Percentiles rank a stretch among this genome's conserved stretches.
Evolutionary conservation across 2,329 filamentous ascomycete species (phyloP).

Genomic region (Alternaria conjuncta): DNA sequence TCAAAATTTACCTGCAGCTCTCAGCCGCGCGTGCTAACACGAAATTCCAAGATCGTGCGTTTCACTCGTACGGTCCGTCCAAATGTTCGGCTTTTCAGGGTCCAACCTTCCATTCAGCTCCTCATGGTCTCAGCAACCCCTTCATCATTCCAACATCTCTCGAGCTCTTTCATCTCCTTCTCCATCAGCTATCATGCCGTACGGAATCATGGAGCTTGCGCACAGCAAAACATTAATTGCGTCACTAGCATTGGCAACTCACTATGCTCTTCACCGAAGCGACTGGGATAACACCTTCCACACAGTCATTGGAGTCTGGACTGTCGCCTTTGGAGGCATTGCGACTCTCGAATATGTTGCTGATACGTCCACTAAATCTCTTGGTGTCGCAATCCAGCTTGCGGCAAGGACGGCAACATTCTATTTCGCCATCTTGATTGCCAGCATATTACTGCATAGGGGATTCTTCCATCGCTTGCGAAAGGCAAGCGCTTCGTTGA

Average conservation of each 20-base stretch:
- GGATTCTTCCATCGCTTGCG: conserved; percentile 50
- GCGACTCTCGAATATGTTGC: conserved; percentile 24
- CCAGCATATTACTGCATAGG: conserved; percentile 51
- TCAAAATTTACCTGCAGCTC: not conserved
- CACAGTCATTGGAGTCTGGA: conserved; percentile 21
- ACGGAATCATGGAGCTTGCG: conserved; percentile 14
- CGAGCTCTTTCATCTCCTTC: not conserved
- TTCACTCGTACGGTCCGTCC: not conserved
- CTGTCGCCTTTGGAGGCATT: conserved; percentile 21
- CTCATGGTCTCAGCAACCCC: not conserved
- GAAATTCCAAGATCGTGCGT: not conserved
- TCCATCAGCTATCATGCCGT: not conserved
- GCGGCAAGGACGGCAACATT: conserved; percentile 17
- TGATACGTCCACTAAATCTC: conserved; percentile 12
- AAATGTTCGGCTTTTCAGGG: not conserved
- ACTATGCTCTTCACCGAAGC: conserved; percentile 27
- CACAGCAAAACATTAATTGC: conserved; percentile 28
- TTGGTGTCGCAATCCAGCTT: conserved; percentile 14
- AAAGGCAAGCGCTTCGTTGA: conserved; percentile 22
- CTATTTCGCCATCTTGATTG: conserved; percentile 30
- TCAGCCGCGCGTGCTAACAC: not conserved
- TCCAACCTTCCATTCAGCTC: not conserved
- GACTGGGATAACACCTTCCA: conserved; percentile 34
- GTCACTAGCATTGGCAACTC: conserved; percentile 30
- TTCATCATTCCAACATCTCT: not conserved